These are phyloP conservation scores for Cytospora mali DNA, from an alignment of 2,329 filamentous ascomycete species.

Conservation along the genomic window DNA sequence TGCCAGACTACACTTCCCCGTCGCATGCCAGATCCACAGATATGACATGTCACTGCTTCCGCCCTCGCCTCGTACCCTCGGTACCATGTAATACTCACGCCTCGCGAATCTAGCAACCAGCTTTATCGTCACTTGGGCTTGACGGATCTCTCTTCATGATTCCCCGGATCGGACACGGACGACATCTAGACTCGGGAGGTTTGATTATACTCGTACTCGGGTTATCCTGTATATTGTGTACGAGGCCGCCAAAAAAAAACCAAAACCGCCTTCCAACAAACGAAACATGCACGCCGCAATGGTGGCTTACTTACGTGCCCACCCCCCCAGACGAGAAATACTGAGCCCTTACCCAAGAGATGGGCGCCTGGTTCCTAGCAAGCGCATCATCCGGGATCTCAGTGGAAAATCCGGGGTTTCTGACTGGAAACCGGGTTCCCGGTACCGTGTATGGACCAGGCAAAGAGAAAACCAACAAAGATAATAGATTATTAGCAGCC, in stretches of 20 bases:
- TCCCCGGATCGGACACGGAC: neutral
- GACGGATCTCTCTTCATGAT: neutral
- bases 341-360: too few relatives aligned
- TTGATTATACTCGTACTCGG: neutral
- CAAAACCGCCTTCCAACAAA: neutral
- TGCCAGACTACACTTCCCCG: conserved; percentile 15
- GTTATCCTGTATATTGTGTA: neutral
- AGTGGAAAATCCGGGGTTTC: too few relatives aligned
- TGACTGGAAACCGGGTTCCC: conserved; percentile 10
- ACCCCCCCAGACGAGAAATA: neutral
- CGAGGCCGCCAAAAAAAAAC: neutral
- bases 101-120: neutral
- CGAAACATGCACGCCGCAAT: neutral
- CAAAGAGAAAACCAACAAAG: neutral
- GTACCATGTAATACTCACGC: conserved; percentile 6
- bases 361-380: too few relatives aligned
- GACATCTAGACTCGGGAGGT: neutral
- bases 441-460: neutral
- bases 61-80: conserved; percentile 7
- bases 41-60: conserved; percentile 23
- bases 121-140: neutral
- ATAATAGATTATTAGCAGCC: neutral
- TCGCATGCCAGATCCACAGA: conserved; percentile 25
- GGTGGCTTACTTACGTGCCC: neutral
- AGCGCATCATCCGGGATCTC: neutral